These are phyloP conservation scores for Venturia asperata DNA, from an alignment of 2,329 filamentous ascomycete species.

Conservation along the genomic window DNA sequence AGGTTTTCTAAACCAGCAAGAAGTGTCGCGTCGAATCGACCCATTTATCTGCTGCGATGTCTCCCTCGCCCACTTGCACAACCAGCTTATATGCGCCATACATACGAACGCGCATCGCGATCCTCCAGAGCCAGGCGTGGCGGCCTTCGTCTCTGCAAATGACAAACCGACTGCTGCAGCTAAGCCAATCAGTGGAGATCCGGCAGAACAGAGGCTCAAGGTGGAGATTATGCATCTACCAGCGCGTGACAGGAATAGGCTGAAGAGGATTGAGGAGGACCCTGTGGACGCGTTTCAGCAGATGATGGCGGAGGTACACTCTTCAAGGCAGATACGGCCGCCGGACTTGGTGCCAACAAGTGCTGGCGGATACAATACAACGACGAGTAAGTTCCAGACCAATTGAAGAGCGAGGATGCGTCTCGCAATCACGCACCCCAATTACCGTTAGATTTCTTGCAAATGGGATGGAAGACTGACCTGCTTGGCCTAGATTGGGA, in stretches of 20 bases:
- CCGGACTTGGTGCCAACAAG: conserved; percentile 59
- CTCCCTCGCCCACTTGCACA: conserved; percentile 52
- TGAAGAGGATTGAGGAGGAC: conserved; percentile 37
- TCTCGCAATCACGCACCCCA: neutral
- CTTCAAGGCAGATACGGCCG: conserved; percentile 37
- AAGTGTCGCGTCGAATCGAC: conserved; percentile 50
- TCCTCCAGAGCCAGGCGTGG: conserved; percentile 54
- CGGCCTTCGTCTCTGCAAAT: conserved; percentile 57
- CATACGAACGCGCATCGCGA: conserved; percentile 54
- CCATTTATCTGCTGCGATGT: conserved; percentile 48
- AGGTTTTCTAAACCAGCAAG: conserved; percentile 55
- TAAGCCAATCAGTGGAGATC: conserved; percentile 52
- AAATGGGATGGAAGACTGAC: conserved; percentile 17
- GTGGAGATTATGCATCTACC: conserved; percentile 57
- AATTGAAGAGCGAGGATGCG: neutral
- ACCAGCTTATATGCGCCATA: conserved; percentile 53
- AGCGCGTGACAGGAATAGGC: conserved; percentile 51
- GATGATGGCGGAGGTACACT: conserved; percentile 24
- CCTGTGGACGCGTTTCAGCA: conserved; percentile 9
- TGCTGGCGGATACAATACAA: conserved; percentile 68
- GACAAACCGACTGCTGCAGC: conserved; percentile 72
- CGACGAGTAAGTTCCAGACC: conserved; percentile 50
- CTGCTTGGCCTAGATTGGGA: conserved; percentile 46
- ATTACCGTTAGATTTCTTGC: neutral
- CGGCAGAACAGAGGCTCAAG: conserved; percentile 56